A percentile compares a stretch with the other conserved stretches of the same genome.
Evolutionary conservation across 805 yeast genomes (phyloP).

Genomic region (Nakazawaea ernobii): DNA sequence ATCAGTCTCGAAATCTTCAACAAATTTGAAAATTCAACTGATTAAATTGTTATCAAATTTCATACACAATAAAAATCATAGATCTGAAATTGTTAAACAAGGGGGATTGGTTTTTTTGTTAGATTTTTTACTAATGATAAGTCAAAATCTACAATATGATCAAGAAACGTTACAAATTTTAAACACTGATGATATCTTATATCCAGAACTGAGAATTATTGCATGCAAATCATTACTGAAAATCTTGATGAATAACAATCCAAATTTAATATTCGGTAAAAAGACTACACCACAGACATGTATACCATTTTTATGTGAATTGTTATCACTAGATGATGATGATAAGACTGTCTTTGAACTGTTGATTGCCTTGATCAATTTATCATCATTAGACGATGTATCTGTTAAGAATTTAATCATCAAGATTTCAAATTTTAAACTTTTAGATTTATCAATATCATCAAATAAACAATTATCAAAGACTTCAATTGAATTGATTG

Average conservation of each 20-base stretch:
- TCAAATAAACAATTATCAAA: conserved; percentile 35
- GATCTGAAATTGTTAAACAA: conserved; percentile 37
- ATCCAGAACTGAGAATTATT: conserved; percentile 20
- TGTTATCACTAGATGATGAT: conserved; percentile 33
- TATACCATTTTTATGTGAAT: conserved; percentile 43
- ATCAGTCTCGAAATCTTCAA: conserved; percentile 13
- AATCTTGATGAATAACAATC: conserved; percentile 38
- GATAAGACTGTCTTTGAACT: conserved; percentile 36
- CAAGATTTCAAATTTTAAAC: conserved; percentile 26
- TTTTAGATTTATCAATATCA: conserved; percentile 29
- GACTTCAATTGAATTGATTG: conserved; percentile 42
- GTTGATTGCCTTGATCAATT: conserved; percentile 44
- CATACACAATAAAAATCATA: conserved; percentile 20
- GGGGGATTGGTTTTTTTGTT: conserved; percentile 37
- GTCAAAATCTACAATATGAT: conserved; percentile 20
- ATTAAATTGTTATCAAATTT: conserved; percentile 31
- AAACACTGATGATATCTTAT: conserved; percentile 14
- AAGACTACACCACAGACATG: conserved; percentile 34
- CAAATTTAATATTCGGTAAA: conserved; percentile 29
- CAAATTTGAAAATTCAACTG: conserved; percentile 22
- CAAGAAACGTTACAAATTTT: conserved; percentile 18
- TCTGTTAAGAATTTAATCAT: conserved; percentile 29
- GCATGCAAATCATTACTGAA: conserved; percentile 40
- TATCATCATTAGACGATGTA: conserved; percentile 33
- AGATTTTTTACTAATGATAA: conserved; percentile 30